These are phyloP conservation scores for Dipodascus geniculatus DNA, from an alignment of 805 yeast genomes.

Conservation along the genomic window DNA sequence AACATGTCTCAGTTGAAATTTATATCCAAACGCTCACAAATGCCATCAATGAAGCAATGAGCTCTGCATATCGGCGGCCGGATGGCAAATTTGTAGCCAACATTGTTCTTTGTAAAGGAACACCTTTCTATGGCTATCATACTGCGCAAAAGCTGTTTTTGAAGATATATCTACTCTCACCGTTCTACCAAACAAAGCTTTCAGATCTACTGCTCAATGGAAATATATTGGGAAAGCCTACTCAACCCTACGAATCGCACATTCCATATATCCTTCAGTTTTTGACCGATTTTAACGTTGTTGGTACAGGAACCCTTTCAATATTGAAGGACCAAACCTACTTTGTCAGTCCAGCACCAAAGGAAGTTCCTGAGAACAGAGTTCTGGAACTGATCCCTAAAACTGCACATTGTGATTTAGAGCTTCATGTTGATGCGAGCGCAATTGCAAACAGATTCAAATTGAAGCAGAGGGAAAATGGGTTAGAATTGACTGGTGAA, in stretches of 20 bases:
- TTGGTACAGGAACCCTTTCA: constrained; percentile 51
- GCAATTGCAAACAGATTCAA: constrained; percentile 43
- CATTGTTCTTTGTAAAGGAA: constrained; percentile 47
- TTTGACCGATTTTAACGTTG: constrained; percentile 68
- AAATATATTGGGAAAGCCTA: constrained; percentile 25
- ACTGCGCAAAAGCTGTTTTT: constrained; percentile 52
- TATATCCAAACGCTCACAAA: constrained; percentile 11
- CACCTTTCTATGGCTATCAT: constrained; percentile 77
- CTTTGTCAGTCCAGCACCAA: constrained; percentile 11
- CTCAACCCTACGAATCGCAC: constrained; percentile 67
- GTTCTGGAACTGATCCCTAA: constrained; percentile 29
- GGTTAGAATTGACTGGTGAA: constrained; percentile 12
- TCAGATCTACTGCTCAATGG: constrained; percentile 40
- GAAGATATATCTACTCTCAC: constrained; percentile 58
- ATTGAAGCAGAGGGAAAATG: constrained; percentile 8
- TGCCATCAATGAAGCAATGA: constrained; percentile 21
- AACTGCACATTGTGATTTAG: constrained; percentile 53
- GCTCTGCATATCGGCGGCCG: constrained; percentile 16
- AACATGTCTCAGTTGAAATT: constrained; percentile 7
- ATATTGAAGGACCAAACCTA: constrained; percentile 7
- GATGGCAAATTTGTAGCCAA: constrained; percentile 20
- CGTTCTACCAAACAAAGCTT: constrained; percentile 44
- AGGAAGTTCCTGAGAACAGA: constrained; percentile 5
- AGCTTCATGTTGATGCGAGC: constrained; percentile 57
- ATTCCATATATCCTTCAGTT: constrained; percentile 70